phyloP scores from a whole-genome alignment of 2,329 filamentous ascomycete species.

The Purpureocillium takamizusanense region DNA sequence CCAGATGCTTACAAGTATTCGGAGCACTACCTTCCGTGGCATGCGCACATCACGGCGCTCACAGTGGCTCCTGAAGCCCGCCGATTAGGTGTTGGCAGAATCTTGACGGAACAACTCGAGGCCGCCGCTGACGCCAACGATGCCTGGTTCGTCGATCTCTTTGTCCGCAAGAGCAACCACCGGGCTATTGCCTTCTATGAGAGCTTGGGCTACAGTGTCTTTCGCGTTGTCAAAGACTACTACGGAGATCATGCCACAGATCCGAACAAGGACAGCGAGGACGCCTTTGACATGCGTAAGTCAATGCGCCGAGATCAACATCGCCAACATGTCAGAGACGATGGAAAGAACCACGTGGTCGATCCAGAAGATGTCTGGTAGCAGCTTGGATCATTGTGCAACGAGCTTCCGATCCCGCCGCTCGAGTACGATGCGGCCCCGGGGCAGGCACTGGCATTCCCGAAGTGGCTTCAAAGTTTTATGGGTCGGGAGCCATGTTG shows the following conservation, averaged over 20 bases:
- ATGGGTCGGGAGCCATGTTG: too few species aligned
- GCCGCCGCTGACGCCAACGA: conserved; percentile 71
- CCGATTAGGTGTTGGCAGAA: conserved; percentile 77
- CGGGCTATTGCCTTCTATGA: conserved; percentile 84
- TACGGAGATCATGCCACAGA: conserved; percentile 76
- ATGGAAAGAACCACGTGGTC: conserved; percentile 73
- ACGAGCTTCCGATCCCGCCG: too few species aligned
- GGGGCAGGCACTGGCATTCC: too few species aligned
- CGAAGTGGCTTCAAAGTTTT: too few species aligned
- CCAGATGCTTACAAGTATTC: conserved; percentile 66
- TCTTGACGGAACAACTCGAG: conserved; percentile 74
- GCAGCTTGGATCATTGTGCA: too few species aligned
- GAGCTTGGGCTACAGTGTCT: conserved; percentile 87
- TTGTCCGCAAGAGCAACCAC: conserved; percentile 80
- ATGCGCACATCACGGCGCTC: conserved; percentile 93
- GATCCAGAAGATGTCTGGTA: conserved; percentile 80
- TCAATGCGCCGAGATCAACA: conserved; percentile 73
- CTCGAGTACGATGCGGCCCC: too few species aligned
- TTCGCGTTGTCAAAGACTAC: conserved; percentile 80
- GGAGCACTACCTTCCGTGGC: conserved; percentile 95
- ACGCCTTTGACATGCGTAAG: conserved; percentile 97
- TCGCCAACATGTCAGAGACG: conserved; percentile 64
- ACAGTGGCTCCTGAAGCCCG: conserved; percentile 84
- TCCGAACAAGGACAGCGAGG: conserved; percentile 58
- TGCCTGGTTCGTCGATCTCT: conserved; percentile 93